Evolutionary conservation across 768 basidiomycete species (phyloP), one percentile per base, ranked within the genome.

Genomic region (Kwoniella europaea): DNA sequence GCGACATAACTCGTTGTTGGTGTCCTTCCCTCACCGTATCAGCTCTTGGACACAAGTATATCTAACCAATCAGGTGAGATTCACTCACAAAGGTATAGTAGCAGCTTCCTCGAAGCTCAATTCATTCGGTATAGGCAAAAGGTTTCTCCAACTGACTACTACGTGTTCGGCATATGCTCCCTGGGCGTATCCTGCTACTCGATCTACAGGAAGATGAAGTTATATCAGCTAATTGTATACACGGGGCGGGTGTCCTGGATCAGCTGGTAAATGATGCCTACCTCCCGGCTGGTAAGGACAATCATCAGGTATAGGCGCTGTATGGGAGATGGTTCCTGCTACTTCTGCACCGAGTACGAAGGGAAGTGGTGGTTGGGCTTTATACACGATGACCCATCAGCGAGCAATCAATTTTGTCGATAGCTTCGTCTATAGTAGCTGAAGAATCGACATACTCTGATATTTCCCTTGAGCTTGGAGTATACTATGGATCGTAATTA

Each of bases 1-100:
- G 90, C 97, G 79, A 95, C 94, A 76, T 97, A 98, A 71, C 90
- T 91, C 6, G 96, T 98, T 0, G 94, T 92, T 89, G 91, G 77
- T 10, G 81, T 82, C 54, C 75, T 79, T 12, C 24, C 57, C 3
- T 20, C 16, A n/a, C n/a, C n/a, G n/a, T n/a, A n/a, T n/a, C n/a
- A n/a, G n/a, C n/a, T n/a, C n/a, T n/a, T n/a, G n/a, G n/a, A n/a
- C n/a, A n/a, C n/a, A n/a, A n/a, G n/a, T n/a, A n/a, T n/a, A n/a
- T n/a, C n/a, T n/a, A n/a, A n/a, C n/a, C n/a, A n/a, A n/a, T n/a
- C n/a, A 58, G 13, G 18, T 12, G 16, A 3, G 29, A 41, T 1
- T 20, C 1, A 76, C 78, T 60, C 50, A 82, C 81, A 98, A 84
- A 75, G 84, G 91, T 61, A 97, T 80, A 2, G 92, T 93, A 71